Conservation (phyloP, 2,329 filamentous ascomycete genomes). For the Xylariaceae sp. region DNA sequence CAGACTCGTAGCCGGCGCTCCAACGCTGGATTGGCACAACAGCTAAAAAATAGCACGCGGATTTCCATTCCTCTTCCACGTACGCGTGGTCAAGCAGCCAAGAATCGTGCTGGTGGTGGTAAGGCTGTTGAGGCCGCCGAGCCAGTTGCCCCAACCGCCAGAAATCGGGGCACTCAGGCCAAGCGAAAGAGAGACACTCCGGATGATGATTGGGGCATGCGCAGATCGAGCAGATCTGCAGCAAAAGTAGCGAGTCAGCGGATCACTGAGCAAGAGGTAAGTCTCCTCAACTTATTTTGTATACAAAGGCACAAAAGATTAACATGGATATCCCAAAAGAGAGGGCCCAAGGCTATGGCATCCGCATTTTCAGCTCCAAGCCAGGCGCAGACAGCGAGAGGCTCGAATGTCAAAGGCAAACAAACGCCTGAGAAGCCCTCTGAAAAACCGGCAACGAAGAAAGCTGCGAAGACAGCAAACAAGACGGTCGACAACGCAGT, state of each 20-base stretch:
- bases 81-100: slow-evolving; percentile 6
- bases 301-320: neutral
- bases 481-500: slow-evolving; percentile 1
- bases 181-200: slow-evolving; percentile 9
- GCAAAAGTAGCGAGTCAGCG: slow-evolving; percentile 15
- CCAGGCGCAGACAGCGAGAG: slow-evolving; percentile 5
- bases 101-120: neutral
- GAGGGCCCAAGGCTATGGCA: slow-evolving; percentile 4
- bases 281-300: neutral
- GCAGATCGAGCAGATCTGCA: slow-evolving; percentile 18
- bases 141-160: neutral
- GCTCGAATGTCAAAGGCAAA: neutral
- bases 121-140: no score
- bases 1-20: neutral
- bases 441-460: neutral
- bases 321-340: slow-evolving; percentile 8
- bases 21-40: neutral
- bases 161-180: neutral
- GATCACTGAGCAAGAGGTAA: slow-evolving; percentile 16
- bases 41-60: no score
- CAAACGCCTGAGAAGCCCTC: neutral
- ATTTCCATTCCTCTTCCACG: neutral
- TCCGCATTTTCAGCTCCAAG: neutral
- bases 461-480: neutral
- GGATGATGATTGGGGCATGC: neutral